Evolutionary conservation across 768 basidiomycete genomes (phyloP).

Genomic region (Rhodotorula babjevae): DNA sequence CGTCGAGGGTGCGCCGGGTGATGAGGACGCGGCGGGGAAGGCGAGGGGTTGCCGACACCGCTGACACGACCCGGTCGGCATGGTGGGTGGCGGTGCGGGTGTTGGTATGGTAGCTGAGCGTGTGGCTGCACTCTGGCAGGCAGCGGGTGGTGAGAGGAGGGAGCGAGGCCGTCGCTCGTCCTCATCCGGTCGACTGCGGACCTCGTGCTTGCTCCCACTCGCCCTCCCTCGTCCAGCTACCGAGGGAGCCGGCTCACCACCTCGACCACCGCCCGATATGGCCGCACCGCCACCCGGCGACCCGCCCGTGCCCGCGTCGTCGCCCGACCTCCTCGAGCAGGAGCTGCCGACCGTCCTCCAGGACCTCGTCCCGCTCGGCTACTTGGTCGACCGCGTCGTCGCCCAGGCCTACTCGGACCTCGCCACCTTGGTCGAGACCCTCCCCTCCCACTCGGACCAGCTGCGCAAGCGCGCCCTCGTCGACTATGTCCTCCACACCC

Average conservation of each 20-base stretch:
- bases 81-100: too few relatives aligned
- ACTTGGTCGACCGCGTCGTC: conserved; percentile 68
- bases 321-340: conserved; percentile 61
- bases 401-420: conserved; percentile 79
- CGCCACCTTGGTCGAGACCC: conserved; percentile 73
- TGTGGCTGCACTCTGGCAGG: too few relatives aligned
- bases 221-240: too few relatives aligned
- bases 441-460: conserved; percentile 42
- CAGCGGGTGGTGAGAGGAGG: too few relatives aligned
- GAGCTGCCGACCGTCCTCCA: conserved; percentile 70
- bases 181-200: too few relatives aligned
- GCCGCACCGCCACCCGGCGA: background rate
- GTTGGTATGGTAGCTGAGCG: too few relatives aligned
- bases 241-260: too few relatives aligned
- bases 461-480: conserved; percentile 75
- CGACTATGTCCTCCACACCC: conserved; percentile 83
- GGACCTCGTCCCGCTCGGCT: conserved; percentile 68
- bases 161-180: too few relatives aligned
- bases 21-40: conserved; percentile 1
- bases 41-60: conserved; percentile 28
- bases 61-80: conserved; percentile 10
- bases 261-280: background rate
- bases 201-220: too few relatives aligned
- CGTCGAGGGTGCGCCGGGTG: conserved; percentile 57
- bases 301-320: too few relatives aligned